A percentile compares a stretch with the other conserved stretches of the same genome.
Evolutionary conservation across 2,329 filamentous ascomycete genomes (phyloP).

Genomic region (Byssochlamys sp.): DNA sequence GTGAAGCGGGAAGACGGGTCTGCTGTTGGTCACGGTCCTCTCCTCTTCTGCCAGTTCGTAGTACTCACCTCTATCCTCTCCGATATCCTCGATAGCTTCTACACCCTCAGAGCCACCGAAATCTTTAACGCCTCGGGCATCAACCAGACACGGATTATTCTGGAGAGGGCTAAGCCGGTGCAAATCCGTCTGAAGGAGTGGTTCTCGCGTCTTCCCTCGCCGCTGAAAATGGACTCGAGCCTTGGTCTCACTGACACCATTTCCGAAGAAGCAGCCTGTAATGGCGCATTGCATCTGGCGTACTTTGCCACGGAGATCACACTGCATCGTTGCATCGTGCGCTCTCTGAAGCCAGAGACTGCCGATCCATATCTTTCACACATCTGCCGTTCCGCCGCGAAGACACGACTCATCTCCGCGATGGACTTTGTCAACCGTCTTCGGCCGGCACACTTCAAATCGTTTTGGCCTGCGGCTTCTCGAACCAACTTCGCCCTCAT

Average conservation of each 20-base stretch:
- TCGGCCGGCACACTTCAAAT: conserved; percentile 71
- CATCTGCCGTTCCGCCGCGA: conserved; percentile 87
- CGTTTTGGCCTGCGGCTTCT: conserved; percentile 61
- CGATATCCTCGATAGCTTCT: conserved; percentile 44
- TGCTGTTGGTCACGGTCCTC: conserved; percentile 31
- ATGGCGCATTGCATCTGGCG: conserved; percentile 72
- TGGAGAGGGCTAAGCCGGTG: conserved; percentile 46
- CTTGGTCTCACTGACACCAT: conserved; percentile 37
- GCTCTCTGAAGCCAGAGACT: conserved; percentile 54
- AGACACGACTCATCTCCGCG: conserved; percentile 84
- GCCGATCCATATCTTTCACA: conserved; percentile 74
- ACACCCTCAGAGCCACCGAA: conserved; percentile 40
- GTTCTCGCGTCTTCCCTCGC: conserved; percentile 40
- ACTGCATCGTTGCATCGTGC: conserved; percentile 80
- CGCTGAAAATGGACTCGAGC: conserved; percentile 41
- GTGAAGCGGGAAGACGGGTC: conserved; percentile 20
- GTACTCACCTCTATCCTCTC: conserved; percentile 43
- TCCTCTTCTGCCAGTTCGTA: conserved; percentile 45
- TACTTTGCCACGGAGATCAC: conserved; percentile 94
- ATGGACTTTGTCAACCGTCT: conserved; percentile 97
- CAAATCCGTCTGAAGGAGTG: conserved; percentile 45
- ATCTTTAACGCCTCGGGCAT: conserved; percentile 33
- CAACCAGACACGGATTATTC: conserved; percentile 40
- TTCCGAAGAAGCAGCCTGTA: conserved; percentile 32
- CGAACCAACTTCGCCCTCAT: conserved; percentile 78